Evolutionary conservation across 2,329 filamentous ascomycete species (phyloP).

Genomic region (Ophiosphaerella herpotricha): DNA sequence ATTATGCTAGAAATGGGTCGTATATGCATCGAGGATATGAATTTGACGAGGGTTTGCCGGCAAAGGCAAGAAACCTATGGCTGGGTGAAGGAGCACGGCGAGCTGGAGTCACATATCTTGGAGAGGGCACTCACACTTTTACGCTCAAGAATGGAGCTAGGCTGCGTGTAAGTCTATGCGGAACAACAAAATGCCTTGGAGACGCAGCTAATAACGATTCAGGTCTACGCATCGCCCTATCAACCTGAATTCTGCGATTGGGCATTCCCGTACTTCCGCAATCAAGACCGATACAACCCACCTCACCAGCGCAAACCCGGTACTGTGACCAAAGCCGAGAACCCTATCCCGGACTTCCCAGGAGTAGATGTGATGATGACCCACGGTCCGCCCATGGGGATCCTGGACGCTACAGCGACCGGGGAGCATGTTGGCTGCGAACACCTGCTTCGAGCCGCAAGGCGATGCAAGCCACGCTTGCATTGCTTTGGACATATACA

Average conservation of each 20-base stretch:
- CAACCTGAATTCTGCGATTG: constrained; percentile 61
- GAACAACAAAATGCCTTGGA: too few relatives aligned
- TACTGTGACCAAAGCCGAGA: constrained; percentile 35
- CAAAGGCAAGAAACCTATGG: constrained; percentile 52
- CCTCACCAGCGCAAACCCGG: constrained; percentile 30
- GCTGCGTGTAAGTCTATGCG: constrained; percentile 45
- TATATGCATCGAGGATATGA: constrained; percentile 31
- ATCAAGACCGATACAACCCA: constrained; percentile 59
- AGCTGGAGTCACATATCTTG: constrained; percentile 59
- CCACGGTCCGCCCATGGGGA: constrained; percentile 61
- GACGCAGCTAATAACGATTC: constrained; percentile 1
- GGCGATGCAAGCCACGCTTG: constrained; percentile 57
- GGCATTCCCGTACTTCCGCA: constrained; percentile 60
- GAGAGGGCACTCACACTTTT: constrained; percentile 58
- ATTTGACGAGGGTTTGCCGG: constrained; percentile 22
- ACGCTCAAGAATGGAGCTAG: constrained; percentile 54
- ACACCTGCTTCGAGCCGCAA: constrained; percentile 57
- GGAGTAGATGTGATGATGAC: constrained; percentile 63
- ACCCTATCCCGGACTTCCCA: constrained; percentile 52
- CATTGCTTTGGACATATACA: constrained; percentile 69
- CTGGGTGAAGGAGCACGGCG: constrained; percentile 49
- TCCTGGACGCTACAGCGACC: constrained; percentile 52
- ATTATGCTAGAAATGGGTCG: constrained; percentile 45
- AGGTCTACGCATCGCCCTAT: constrained; percentile 60
- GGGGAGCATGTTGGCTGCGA: constrained; percentile 58